phyloP scores from a whole-genome alignment of 371 early-diverging fungal species.

The Mycotypha africana region DNA sequence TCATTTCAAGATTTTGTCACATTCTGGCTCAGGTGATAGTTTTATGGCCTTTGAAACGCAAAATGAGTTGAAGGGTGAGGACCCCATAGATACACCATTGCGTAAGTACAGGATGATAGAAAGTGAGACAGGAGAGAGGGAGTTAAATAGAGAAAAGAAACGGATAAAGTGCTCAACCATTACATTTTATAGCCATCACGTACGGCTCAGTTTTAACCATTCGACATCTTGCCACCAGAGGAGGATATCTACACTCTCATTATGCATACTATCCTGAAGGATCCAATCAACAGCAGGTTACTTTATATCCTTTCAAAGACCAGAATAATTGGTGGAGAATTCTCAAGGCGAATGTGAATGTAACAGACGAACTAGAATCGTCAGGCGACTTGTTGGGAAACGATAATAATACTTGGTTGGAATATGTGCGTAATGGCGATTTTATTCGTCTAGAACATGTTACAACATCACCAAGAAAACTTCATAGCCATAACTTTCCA shows the following conservation, averaged over 20 bases:
- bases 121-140: neutral
- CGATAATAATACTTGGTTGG: slow-evolving; percentile 34
- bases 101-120: slow-evolving; percentile 15
- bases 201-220: slow-evolving; percentile 78
- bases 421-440: slow-evolving; percentile 52
- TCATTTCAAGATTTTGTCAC: slow-evolving; percentile 75
- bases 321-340: slow-evolving; percentile 85
- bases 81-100: slow-evolving; percentile 43
- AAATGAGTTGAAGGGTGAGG: slow-evolving; percentile 72
- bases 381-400: slow-evolving; percentile 21
- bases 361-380: neutral
- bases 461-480: slow-evolving; percentile 32
- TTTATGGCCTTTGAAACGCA: slow-evolving; percentile 91
- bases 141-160: neutral
- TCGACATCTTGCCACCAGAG: slow-evolving; percentile 67
- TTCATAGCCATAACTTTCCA: slow-evolving; percentile 45
- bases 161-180: neutral
- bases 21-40: slow-evolving; percentile 86
- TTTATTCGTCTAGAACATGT: slow-evolving; percentile 55
- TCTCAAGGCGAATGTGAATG: slow-evolving; percentile 35
- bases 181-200: slow-evolving; percentile 51
- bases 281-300: slow-evolving; percentile 92
- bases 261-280: slow-evolving; percentile 74
- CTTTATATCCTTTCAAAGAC: slow-evolving; percentile 85
- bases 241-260: slow-evolving; percentile 91